Base-by-base conservation (phyloP, 345 rosid species). In the Sonneratia alba region DNA sequence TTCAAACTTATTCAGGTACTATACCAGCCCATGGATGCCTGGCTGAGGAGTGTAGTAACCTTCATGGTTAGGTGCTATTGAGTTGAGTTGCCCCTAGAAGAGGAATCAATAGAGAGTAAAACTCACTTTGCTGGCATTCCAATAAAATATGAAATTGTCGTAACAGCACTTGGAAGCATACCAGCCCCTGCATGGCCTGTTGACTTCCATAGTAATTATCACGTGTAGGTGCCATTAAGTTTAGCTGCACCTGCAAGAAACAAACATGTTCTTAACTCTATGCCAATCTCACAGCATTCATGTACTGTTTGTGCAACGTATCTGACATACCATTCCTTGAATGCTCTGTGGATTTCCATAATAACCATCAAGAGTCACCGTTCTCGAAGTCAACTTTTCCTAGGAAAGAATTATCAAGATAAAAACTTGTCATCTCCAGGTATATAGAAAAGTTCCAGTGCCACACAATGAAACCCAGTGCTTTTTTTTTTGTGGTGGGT, bases 201-300 rank as follows among this genome's bases (percentile, higher is more conserved):
- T 82, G 89, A 77, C 73, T 81, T 61, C 83, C 83, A 66, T 82
- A 86, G 81, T 77, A 84, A 74, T 74, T 82, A 77, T 84, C 87
- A 16, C 84, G 87, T n/a, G 86, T 79, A 66, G 89, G 87, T 34
- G 80, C 89, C 87, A 86, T 86, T 74, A 86, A 75, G 80, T 86
- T 86, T 72, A 86, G 76, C 68, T 82, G 89, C 64, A 86, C 89
- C 89, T 86, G 80, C 59, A 71, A 66, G 53, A 72, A 32, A 37
- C 11, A 19, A 21, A 15, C 27, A 59, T 59, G 64, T 59, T 36
- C 15, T 59, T 10, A 71, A 5, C 37, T 36, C 27, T 24, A 71
- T 64, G 37, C 45, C 55, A 27, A 57, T 6, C 47, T 53, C 49
- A 43, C 24, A 66, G 36, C 57, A 67, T 70, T 38, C 21, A 66